These are phyloP conservation scores for Arachis stenosperma DNA, from an alignment of 306 rosid species.

Conservation along the genomic window DNA sequence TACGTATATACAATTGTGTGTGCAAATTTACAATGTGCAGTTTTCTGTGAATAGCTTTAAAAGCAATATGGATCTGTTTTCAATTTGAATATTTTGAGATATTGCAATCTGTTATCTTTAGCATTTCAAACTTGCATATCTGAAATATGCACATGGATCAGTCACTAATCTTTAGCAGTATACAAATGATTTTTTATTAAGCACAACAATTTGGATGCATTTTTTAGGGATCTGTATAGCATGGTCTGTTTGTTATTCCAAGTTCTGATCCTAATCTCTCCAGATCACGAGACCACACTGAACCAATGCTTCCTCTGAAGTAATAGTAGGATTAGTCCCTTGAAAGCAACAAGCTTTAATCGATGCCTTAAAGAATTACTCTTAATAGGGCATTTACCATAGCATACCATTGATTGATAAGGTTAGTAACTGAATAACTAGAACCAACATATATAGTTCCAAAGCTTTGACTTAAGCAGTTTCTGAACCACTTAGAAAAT, in stretches of 20 bases:
- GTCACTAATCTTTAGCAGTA: slow-evolving; percentile 8
- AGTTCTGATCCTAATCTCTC: slow-evolving; percentile 42
- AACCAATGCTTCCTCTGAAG: slow-evolving; percentile 63
- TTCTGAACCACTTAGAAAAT: slow-evolving; percentile 37
- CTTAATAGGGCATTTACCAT: slow-evolving; percentile 45
- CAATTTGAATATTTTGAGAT: background rate
- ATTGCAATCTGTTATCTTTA: background rate
- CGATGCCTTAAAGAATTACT: no score
- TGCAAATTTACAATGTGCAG: background rate
- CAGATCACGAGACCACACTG: slow-evolving; percentile 41
- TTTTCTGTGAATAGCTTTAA: no score
- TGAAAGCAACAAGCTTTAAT: slow-evolving; percentile 54
- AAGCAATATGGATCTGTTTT: background rate
- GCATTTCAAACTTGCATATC: background rate
- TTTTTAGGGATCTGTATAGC: slow-evolving; percentile 38
- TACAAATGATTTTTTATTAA: slow-evolving; percentile 25
- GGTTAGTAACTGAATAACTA: slow-evolving; percentile 42
- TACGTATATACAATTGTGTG: background rate
- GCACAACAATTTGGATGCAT: slow-evolving; percentile 2
- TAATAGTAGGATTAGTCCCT: slow-evolving; percentile 63
- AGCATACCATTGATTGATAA: slow-evolving; percentile 59
- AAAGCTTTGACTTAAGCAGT: slow-evolving; percentile 27
- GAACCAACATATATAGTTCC: slow-evolving; percentile 50
- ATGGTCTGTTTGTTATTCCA: slow-evolving; percentile 46
- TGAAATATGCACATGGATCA: background rate